Base-by-base conservation (phyloP, 345 rosid genomes). In the Pistacia integerrima region DNA sequence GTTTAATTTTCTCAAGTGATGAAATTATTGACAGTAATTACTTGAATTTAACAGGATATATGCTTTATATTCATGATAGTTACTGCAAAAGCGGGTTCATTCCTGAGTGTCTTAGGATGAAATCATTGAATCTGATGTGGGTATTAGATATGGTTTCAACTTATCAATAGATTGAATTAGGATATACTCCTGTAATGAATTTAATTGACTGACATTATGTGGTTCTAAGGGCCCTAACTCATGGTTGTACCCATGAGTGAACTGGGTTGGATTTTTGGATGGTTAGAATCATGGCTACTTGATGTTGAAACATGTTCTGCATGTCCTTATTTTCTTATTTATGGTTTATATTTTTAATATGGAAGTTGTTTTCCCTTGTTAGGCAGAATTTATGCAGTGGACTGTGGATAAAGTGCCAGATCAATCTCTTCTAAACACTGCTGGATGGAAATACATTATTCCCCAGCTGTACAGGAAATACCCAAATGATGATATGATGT, bases 381-480 rank as follows among this genome's bases (percentile, higher is more conserved):
- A 93, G 98, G 97, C 99, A 69, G 88, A 90, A 48, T 95, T 90
- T 82, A 87, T 93, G 98, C 90, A 87, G 79, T 96, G 97, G 97
- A 78, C 87, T 63, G 97, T 96, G 82, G 97, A 96, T 81, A 86
- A 90, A 85, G 67, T 93, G 73, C 99, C 98, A 13, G 97, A 89
- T 56, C 96, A 93, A 83, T 80, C 93, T 78, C 93, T 96, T 69
- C 78, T 96, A 58, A 96, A 96, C 86, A 96, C 98, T 30, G 98
- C 97, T 57, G 91, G 84, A 81, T 96, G 96, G 94, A 90, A 92
- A 82, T 92, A 90, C 82, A 85, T 96, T 72, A 83, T 93, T 82
- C 99, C 99, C 55, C 97, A 92, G 69, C 85, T 93, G 76, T 96
- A 93, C 89, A 93, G 76, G 87, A 93, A 90, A 81, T 96, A 93